Percentiles rank a stretch among this genome's conserved stretches.
phyloP scores from a whole-genome alignment of 2,329 filamentous ascomycete species.

The Diaporthe sp. region DNA sequence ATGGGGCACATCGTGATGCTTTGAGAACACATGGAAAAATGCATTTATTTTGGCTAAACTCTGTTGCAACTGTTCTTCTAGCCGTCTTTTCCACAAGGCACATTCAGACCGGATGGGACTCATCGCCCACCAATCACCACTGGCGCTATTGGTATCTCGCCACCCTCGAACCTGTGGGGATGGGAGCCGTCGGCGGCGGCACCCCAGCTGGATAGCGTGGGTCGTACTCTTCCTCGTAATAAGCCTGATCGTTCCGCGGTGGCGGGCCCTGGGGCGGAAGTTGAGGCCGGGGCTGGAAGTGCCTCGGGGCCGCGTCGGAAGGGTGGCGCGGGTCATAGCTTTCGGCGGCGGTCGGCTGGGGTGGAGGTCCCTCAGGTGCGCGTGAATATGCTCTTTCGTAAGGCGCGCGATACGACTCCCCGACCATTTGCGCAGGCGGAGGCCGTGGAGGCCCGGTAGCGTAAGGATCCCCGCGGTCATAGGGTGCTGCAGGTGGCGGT shows the following conservation, averaged over 20 bases:
- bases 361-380: constrained; percentile 23
- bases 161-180: constrained; percentile 24
- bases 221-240: constrained; percentile 60
- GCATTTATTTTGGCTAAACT: background rate
- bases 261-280: constrained; percentile 29
- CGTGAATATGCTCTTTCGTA: constrained; percentile 36
- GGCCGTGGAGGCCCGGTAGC: constrained; percentile 11
- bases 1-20: background rate
- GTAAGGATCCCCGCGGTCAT: constrained; percentile 30
- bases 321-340: constrained; percentile 42
- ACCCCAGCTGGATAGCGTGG: constrained; percentile 53
- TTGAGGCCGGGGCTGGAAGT: constrained; percentile 9
- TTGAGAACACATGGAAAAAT: background rate
- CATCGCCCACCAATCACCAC: background rate
- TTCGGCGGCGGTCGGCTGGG: background rate
- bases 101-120: background rate
- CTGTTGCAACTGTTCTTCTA: background rate
- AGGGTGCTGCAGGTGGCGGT: constrained; percentile 30
- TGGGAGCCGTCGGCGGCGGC: constrained; percentile 42
- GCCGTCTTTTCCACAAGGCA: background rate
- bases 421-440: background rate
- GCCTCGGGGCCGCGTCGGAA: constrained; percentile 29
- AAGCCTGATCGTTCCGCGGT: background rate
- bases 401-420: constrained; percentile 33
- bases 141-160: constrained; percentile 32